Base-by-base conservation (phyloP, 768 basidiomycete genomes). In the Leccinum rimulosum region DNA sequence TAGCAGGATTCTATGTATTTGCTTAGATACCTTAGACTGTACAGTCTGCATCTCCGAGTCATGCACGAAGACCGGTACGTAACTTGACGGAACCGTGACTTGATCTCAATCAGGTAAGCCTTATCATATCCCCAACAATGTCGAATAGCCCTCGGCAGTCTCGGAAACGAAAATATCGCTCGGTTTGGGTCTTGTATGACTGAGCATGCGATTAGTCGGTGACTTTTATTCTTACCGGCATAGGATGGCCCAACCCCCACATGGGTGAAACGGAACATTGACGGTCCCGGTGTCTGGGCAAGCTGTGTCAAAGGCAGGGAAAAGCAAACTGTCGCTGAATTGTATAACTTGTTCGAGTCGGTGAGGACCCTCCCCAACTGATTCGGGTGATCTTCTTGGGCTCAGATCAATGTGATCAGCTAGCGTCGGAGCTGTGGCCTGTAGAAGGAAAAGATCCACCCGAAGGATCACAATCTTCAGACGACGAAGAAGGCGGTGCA, bases 301-400 rank as follows among this genome's bases (percentile, higher is more conserved):
- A 91, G 86, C 66, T 93, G 90, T 79, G 82, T 91, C 31, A 91
- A 88, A 70, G 92, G 92, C 19, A 93, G 87, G 64, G 93, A 94
- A 70, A 88, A 82, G 62, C 87, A 86, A 66, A 81, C 88, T 0
- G 82, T 91, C 4, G 84, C 86, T 38, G 92, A 94, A 68, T 71
- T 91, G 36, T 87, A 87, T 61, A 89, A 92, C 66, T 66, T 94
- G 10, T 91, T 94, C 56, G 88, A 92, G 59, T 81, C 81, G 54
- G 92, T 92, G 62, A 65, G 85, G 73, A 35, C 15, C 53, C n/a
- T 45, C 17, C n/a, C n/a, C 40, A 1, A 10, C 45, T 27, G 9
- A 14, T 28, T 36, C 14, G 7, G 45, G 19, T 3, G 11, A 22
- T 12, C 5, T 58, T n/a, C 14, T 50, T 52, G 17, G 38, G 57